Evolutionary conservation across 2,329 filamentous ascomycete genomes (phyloP).

Genomic region (Pseudocercospora eumusae): DNA sequence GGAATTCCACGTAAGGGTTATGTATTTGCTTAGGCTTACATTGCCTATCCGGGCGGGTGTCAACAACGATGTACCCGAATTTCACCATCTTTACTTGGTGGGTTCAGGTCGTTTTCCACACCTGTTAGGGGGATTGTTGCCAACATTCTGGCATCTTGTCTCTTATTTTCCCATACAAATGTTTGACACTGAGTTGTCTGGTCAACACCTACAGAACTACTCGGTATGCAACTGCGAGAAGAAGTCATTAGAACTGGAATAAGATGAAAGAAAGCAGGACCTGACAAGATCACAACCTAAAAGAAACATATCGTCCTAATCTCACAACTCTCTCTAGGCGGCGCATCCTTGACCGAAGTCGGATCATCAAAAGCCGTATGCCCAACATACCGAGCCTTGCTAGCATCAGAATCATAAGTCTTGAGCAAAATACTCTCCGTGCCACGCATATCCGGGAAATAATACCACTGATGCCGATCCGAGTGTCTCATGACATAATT

Average conservation of each 20-base stretch:
- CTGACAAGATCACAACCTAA: constrained; percentile 25
- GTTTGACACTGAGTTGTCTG: too few relatives aligned
- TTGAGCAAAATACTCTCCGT: constrained; percentile 45
- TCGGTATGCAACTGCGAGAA: too few relatives aligned
- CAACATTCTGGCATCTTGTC: too few relatives aligned
- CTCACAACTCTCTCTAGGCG: constrained; percentile 44
- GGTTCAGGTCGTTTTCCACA: too few relatives aligned
- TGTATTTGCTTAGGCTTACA: not conserved
- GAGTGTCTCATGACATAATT: constrained; percentile 46
- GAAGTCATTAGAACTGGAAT: too few relatives aligned
- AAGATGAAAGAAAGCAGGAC: too few relatives aligned
- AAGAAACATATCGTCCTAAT: constrained; percentile 48
- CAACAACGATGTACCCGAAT: not conserved
- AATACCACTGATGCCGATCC: constrained; percentile 43
- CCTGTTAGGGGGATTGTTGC: too few relatives aligned
- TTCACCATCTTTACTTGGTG: too few relatives aligned
- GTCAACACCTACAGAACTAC: too few relatives aligned
- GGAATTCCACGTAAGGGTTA: not conserved
- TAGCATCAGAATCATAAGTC: constrained; percentile 43
- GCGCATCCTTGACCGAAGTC: constrained; percentile 36
- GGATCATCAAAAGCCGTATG: constrained; percentile 46
- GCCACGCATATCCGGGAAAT: constrained; percentile 44
- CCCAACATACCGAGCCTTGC: constrained; percentile 42
- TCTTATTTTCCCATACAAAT: too few relatives aligned
- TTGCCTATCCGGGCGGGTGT: not conserved